A percentile compares a stretch with the other conserved stretches of the same genome.
Conservation (phyloP, 2,329 filamentous ascomycete genomes). For the Sporothrix humicola region DNA sequence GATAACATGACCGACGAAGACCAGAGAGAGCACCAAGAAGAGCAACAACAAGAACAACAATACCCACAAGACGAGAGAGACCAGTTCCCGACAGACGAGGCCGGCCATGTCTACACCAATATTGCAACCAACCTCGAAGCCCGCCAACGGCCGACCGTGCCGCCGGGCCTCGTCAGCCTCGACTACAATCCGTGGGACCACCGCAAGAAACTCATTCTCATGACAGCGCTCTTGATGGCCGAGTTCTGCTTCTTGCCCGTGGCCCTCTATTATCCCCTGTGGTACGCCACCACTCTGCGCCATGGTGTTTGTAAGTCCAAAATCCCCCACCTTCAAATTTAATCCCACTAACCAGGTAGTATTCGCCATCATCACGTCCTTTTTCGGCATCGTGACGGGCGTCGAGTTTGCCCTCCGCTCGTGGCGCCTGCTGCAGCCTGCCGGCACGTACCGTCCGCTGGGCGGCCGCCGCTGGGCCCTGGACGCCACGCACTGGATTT, state of each 20-base stretch:
- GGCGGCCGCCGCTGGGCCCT: constrained; percentile 54
- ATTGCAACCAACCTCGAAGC: constrained; percentile 3
- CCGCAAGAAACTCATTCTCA: constrained; percentile 53
- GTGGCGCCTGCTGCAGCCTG: constrained; percentile 55
- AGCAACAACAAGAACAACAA: background rate
- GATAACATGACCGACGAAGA: background rate
- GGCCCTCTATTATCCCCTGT: constrained; percentile 58
- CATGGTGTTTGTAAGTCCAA: constrained; percentile 6
- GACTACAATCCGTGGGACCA: constrained; percentile 48
- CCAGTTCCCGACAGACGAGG: constrained; percentile 11
- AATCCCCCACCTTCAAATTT: no score
- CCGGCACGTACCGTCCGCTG: constrained; percentile 57
- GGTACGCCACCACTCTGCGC: constrained; percentile 47
- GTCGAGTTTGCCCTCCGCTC: constrained; percentile 58
- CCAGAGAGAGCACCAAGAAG: background rate
- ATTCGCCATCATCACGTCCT: constrained; percentile 60
- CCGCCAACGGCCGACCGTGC: constrained; percentile 1
- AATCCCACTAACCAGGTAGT: constrained; percentile 44
- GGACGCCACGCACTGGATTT: constrained; percentile 56
- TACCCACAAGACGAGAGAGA: background rate
- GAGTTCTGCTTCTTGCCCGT: constrained; percentile 57
- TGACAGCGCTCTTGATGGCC: constrained; percentile 55
- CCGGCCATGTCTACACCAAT: constrained; percentile 1
- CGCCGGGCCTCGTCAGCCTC: constrained; percentile 37
- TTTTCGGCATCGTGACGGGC: constrained; percentile 62